Percentiles rank a stretch among this genome's conserved stretches.
phyloP scores from a whole-genome alignment of 2,329 filamentous ascomycete genomes.

The Rugonectria rugulosa region DNA sequence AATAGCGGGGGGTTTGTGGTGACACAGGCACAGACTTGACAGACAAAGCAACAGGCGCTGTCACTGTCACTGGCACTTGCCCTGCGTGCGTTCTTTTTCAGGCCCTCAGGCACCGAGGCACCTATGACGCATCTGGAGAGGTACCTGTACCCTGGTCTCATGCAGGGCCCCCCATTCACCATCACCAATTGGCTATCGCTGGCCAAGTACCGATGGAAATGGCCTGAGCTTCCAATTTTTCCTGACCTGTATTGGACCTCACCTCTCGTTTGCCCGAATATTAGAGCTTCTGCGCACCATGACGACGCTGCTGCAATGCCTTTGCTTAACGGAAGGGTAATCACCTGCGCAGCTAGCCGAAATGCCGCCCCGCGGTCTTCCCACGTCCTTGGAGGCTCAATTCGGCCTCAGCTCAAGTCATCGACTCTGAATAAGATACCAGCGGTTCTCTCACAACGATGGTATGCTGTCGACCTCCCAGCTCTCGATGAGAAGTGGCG shows the following conservation, averaged over 20 bases:
- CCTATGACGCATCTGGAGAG: slow-evolving; percentile 8
- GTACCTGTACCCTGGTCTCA: slow-evolving; percentile 26
- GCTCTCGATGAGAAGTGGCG: slow-evolving; percentile 61
- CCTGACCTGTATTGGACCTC: neutral
- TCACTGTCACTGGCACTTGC: too few relatives aligned
- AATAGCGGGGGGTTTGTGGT: slow-evolving; percentile 38
- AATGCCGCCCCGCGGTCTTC: slow-evolving; percentile 19
- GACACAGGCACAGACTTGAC: too few relatives aligned
- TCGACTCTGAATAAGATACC: slow-evolving; percentile 17
- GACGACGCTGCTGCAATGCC: slow-evolving; percentile 39
- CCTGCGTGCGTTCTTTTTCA: too few relatives aligned
- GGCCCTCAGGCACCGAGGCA: too few relatives aligned
- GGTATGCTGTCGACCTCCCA: slow-evolving; percentile 56
- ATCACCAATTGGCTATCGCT: slow-evolving; percentile 21
- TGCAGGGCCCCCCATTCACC: slow-evolving; percentile 27
- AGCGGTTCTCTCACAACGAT: slow-evolving; percentile 35
- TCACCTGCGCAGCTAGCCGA: slow-evolving; percentile 35
- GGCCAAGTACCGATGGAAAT: slow-evolving; percentile 33
- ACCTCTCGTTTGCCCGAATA: neutral
- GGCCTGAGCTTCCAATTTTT: slow-evolving; percentile 33
- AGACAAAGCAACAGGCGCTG: too few relatives aligned
- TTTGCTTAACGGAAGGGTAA: slow-evolving; percentile 39
- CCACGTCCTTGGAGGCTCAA: slow-evolving; percentile 21
- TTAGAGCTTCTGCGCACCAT: slow-evolving; percentile 35
- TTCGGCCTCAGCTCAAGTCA: slow-evolving; percentile 25